Base-by-base conservation (phyloP, 2,329 filamentous ascomycete species). In the Penicillium sp. region DNA sequence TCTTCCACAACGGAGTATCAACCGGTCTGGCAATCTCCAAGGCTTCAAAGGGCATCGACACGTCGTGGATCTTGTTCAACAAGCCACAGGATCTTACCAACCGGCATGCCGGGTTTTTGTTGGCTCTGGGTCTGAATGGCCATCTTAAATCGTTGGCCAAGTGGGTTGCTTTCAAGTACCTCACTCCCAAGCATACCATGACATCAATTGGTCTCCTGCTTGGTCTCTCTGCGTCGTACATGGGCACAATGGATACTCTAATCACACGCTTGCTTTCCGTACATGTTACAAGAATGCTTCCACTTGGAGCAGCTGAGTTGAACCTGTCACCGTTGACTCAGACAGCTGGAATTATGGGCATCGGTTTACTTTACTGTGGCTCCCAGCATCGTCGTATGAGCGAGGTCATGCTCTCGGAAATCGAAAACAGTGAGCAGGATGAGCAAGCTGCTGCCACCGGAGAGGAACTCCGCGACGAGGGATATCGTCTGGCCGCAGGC, bases 121-220 rank as follows among this genome's bases (percentile, higher is more conserved):
- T 99, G 0, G 94, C 91, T 5, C 80, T 99, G 5, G 94, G 94
- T 4, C 79, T 99, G 25, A 97, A 97, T 65, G 95, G 94, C 0
- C 95, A 99, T 74, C 79, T 99, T n/a, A 94, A 90, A 64, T 88
- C 86, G 8, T 83, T 99, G 29, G 94, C 94, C 3, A 97, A 97
- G 77, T 99, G 94, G 93, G 88, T 99, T 41, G 93, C 92, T 9
- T 99, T 97, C 82, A 97, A 97, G 69, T 99, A 99, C 64, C 79
- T 99, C n/a, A 99, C 94, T 0, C 93, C 94, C 1, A 99, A 99
- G 68, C 95, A 99, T 72, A 96, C 92, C 27, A 99, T 99, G 94
- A 97, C 94, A 25, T 97, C 94, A 1, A 93, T 99, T 52, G 94
- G 94, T 10, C 79, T 99, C n/a, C 80, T 99, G 3, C 80, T 99